Evolutionary conservation across 2,329 filamentous ascomycete genomes (phyloP), one percentile per base, ranked within the genome.

Genomic region (Tolypocladium cylindrosporum): DNA sequence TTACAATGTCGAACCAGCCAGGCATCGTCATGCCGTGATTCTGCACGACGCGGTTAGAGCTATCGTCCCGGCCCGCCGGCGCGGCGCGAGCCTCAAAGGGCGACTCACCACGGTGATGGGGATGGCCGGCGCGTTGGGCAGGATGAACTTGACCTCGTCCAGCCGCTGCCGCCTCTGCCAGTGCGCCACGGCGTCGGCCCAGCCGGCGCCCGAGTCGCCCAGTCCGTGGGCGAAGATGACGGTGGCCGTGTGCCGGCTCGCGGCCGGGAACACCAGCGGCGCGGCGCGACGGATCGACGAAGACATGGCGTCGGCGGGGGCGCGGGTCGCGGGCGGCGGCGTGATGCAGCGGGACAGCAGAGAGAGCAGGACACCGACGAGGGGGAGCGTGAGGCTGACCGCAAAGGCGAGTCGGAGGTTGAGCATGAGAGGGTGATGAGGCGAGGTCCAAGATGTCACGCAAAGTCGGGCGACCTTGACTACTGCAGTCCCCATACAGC

Each of bases 141-240:
- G 87, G 68, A 99, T 84, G 73, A 97, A 97, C 69, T 93, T 89
- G 71, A 96, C 90, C 74, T 97, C 89, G 59, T 91, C 84, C 62
- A 97, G 90, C 68, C 87, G 87, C 71, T 85, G 83, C 55, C 89
- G 83, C 40, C 87, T 81, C 57, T 91, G 86, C 88, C 89, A 97
- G 73, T 93, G 91, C 77, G 96, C 87, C 39, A 94, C 91, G 24
- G 94, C 83, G 58, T 84, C 85, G 51, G 88, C 82, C 92, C 90
- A 93, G 64, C 89, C 89, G 64, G 83, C 78, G 50, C 88, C 89
- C 37, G 80, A 88, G 71, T 97, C 94, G 62, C 94, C 94, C 43
- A 99, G 79, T 16, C 94, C 94, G 72, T 99, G 94, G 56, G 90
- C 82, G 74, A 97, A 91, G 67, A 99, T 97, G 67, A 97, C 88